phyloP scores from a whole-genome alignment of 805 yeast species.

The Metschnikowia colocasiae region DNA sequence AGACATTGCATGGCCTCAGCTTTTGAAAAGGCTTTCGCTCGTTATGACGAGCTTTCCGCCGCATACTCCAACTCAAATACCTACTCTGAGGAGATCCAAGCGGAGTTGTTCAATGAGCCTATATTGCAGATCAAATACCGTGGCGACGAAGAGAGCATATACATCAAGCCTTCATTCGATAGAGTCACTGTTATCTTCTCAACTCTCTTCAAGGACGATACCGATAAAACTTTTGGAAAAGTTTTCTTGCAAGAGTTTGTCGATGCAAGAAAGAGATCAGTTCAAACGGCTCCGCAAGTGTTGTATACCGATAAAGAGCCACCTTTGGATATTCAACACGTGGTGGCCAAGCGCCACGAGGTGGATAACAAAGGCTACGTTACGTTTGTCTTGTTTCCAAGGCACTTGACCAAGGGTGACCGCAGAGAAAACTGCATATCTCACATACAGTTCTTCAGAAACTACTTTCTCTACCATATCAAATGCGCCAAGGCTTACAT shows the following conservation, averaged over 20 bases:
- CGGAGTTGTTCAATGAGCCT: conserved; percentile 46
- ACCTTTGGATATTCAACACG: conserved; percentile 67
- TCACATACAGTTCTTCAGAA: conserved; percentile 88
- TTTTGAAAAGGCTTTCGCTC: conserved; percentile 76
- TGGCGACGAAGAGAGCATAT: conserved; percentile 82
- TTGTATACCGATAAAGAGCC: conserved; percentile 84
- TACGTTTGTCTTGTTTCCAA: conserved; percentile 73
- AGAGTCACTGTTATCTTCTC: conserved; percentile 96
- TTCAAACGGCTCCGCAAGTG: conserved; percentile 98
- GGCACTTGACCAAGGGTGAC: conserved; percentile 61
- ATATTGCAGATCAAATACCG: conserved; percentile 78
- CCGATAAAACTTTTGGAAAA: conserved; percentile 87
- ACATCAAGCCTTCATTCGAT: conserved; percentile 86
- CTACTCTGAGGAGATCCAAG: conserved; percentile 42
- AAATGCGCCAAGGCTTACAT: conserved; percentile 97
- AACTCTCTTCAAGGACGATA: conserved; percentile 92
- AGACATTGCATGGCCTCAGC: conserved; percentile 91
- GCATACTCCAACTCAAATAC: conserved; percentile 41
- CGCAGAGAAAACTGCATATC: conserved; percentile 84
- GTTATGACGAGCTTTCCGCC: conserved; percentile 67
- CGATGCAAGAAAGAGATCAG: conserved; percentile 91
- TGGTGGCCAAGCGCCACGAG: conserved; percentile 42
- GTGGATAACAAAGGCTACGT: conserved; percentile 49
- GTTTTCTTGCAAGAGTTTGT: conserved; percentile 91
- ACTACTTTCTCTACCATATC: conserved; percentile 97